Conservation (phyloP, 441 rosid genomes). For the Aquilaria agallochum region DNA sequence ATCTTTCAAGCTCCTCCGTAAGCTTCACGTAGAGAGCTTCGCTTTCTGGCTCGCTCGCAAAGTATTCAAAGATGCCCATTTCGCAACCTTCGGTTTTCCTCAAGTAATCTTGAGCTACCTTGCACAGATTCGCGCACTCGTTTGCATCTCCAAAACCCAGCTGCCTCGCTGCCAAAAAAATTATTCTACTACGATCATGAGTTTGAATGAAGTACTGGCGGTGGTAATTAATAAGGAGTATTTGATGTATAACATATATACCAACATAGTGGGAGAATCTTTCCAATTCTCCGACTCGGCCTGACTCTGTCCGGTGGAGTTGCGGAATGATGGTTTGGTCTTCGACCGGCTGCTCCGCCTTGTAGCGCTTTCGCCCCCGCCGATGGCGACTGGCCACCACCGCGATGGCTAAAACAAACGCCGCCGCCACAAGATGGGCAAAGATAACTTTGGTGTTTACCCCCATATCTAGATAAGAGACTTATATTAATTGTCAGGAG, state of each 20-base stretch:
- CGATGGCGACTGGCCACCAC: slow-evolving; percentile 14
- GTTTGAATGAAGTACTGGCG: too few relatives aligned
- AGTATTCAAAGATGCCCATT: slow-evolving; percentile 42
- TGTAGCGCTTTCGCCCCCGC: slow-evolving; percentile 13
- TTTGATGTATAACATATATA: slow-evolving; percentile 10
- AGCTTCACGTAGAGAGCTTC: slow-evolving; percentile 53
- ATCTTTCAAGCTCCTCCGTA: slow-evolving; percentile 64
- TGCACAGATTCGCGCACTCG: slow-evolving; percentile 68
- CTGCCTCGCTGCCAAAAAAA: slow-evolving; percentile 53
- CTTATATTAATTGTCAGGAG: slow-evolving; percentile 9
- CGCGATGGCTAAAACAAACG: slow-evolving; percentile 33
- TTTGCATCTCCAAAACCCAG: slow-evolving; percentile 60
- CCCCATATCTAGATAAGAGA: background rate
- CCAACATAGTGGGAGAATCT: slow-evolving; percentile 81
- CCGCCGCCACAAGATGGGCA: slow-evolving; percentile 28
- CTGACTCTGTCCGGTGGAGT: slow-evolving; percentile 45
- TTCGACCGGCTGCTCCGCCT: slow-evolving; percentile 3
- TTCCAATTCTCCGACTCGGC: slow-evolving; percentile 54
- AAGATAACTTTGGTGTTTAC: slow-evolving; percentile 8
- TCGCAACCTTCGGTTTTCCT: slow-evolving; percentile 50
- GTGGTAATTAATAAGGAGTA: too few relatives aligned
- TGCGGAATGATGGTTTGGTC: slow-evolving; percentile 33
- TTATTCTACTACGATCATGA: too few relatives aligned
- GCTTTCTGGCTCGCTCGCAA: slow-evolving; percentile 39
- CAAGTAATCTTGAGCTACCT: slow-evolving; percentile 55